Base-by-base conservation (phyloP, 495 filamentous ascomycete species). In the Massariosphaeria phaeospora region DNA sequence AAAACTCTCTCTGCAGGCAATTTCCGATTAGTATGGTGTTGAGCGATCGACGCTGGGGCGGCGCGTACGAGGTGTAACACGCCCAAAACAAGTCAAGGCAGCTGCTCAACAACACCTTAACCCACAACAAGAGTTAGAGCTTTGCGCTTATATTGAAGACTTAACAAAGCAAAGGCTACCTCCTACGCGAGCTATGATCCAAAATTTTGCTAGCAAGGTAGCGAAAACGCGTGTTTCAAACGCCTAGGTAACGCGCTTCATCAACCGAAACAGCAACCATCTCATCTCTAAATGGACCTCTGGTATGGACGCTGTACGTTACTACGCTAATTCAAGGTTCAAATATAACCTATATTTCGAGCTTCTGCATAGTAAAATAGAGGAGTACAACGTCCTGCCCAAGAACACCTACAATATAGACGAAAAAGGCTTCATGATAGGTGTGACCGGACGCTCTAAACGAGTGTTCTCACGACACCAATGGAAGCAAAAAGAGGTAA, bases 401-500 rank as follows among this genome's bases (percentile, higher is more conserved):
- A 20, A 55, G 26, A 52, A 62, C 29, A 55, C 43, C 17, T 63
- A 63, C 38, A 65, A 63, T 39, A 51, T 65, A 25, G 62, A 60
- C 48, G 61, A 63, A 46, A 65, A 65, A 43, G 62, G 39, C 61
- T 65, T 65, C 42, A 26, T 60, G 13, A 59, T 63, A 5, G 55
- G 62, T 20, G n/a, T 21, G 25, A 12, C 24, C 21, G 48, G 41
- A 13, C 17, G 3, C 30, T 39, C 44, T 26, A 43, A 40, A 25
- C 15, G 56, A 48, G 27, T 43, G 18, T 60, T 25, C 31, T 36
- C 17, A 27, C 38, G 15, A 38, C 31, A 35, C 31, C 33, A 31
- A 12, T 34, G 6, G n/a, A 25, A 46, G 27, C 9, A 45, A 43
- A n/a, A 23, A 30, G 25, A 38, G 23, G 44, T 57, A 27, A 53